Evolutionary conservation across 257 asterid species (phyloP).

Genomic region (Nicotiana tabacum): DNA sequence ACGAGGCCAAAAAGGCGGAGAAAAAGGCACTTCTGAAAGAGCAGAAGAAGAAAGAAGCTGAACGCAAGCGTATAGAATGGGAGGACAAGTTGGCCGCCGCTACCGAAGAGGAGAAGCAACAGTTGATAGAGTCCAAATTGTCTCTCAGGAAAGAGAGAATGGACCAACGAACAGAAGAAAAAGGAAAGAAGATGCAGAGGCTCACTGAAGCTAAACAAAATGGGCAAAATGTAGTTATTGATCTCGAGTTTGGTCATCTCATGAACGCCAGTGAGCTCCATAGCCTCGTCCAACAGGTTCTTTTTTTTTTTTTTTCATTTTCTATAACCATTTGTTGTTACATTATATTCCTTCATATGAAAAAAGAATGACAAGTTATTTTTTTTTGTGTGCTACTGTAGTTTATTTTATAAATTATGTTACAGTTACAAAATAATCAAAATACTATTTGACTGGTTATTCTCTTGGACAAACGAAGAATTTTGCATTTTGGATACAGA

Average conservation of each 20-base stretch:
- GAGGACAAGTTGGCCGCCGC: constrained; percentile 49
- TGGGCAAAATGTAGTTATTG: constrained; percentile 80
- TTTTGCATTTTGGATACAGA: background rate
- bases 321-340: background rate
- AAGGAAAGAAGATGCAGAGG: constrained; percentile 57
- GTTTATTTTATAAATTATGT: no score
- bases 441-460: background rate
- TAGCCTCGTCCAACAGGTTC: constrained; percentile 95
- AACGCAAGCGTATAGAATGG: constrained; percentile 85
- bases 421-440: background rate
- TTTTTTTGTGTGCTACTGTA: no score
- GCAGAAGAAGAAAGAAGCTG: constrained; percentile 63
- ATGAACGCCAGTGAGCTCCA: constrained; percentile 63
- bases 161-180: constrained; percentile 51
- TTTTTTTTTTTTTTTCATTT: background rate
- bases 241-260: constrained; percentile 76
- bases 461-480: background rate
- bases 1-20: constrained; percentile 78
- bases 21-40: constrained; percentile 68
- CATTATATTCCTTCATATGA: background rate
- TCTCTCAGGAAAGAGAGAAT: constrained; percentile 52
- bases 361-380: background rate
- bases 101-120: constrained; percentile 59
- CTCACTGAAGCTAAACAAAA: constrained; percentile 42
- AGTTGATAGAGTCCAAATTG: constrained; percentile 49